These are phyloP conservation scores for Chlamydomonas reinhardtii DNA, from an alignment of 163 green algal genomes.

Conservation along the genomic window DNA sequence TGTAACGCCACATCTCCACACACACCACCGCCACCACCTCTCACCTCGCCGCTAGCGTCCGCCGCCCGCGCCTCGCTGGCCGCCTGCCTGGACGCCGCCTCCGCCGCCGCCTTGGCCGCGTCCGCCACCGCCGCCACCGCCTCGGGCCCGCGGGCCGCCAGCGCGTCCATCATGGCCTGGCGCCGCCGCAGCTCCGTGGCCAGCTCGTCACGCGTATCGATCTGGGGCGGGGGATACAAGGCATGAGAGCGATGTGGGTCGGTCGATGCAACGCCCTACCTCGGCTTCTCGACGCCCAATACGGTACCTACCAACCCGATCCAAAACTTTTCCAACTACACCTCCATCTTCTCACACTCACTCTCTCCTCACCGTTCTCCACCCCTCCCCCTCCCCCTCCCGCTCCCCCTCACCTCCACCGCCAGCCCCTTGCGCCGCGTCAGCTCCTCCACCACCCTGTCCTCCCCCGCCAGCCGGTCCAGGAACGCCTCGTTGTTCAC, in stretches of 20 bases:
- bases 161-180: slow-evolving; percentile 21
- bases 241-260: background rate
- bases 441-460: slow-evolving; percentile 43
- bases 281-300: no score
- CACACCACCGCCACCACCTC: no score
- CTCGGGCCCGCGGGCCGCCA: slow-evolving; percentile 26
- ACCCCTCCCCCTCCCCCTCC: background rate
- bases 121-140: slow-evolving; percentile 46
- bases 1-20: no score
- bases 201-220: slow-evolving; percentile 35
- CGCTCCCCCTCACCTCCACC: background rate
- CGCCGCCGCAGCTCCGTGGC: slow-evolving; percentile 38
- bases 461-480: slow-evolving; percentile 41
- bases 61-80: slow-evolving; percentile 3
- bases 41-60: slow-evolving; percentile 24
- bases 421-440: background rate
- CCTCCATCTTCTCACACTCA: background rate
- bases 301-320: no score
- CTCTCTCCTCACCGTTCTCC: background rate
- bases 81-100: background rate
- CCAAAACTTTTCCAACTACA: background rate
- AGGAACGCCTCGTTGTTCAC: slow-evolving; percentile 52
- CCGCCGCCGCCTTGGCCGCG: slow-evolving; percentile 26
- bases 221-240: background rate
- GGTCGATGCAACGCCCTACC: no score